Evolutionary conservation across 2,329 filamentous ascomycete genomes (phyloP).

Genomic region (Stagonosporopsis chrysanthemi): DNA sequence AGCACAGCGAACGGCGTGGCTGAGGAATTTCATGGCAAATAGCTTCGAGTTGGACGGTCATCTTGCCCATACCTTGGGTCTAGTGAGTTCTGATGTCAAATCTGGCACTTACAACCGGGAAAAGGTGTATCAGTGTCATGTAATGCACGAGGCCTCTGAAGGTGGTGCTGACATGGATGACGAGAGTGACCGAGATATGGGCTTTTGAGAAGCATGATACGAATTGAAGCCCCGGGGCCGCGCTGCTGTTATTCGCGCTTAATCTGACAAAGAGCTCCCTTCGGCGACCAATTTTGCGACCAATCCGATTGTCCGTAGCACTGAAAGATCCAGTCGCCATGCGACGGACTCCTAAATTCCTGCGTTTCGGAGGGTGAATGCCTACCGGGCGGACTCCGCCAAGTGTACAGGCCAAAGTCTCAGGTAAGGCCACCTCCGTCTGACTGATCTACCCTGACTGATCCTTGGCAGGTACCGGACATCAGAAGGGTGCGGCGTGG

Average conservation of each 20-base stretch:
- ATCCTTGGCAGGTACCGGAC: conserved; percentile 9
- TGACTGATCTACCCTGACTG: conserved; percentile 1
- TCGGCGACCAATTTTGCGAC: not conserved
- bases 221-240: not conserved
- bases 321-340: not conserved
- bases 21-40: conserved; percentile 11
- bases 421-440: not conserved
- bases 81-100: not conserved
- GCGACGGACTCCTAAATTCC: not conserved
- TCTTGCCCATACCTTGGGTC: not conserved
- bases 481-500: not conserved
- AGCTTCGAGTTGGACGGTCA: conserved; percentile 4
- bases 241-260: not conserved
- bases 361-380: not conserved
- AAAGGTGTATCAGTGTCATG: not conserved
- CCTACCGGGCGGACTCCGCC: conserved; percentile 1
- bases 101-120: conserved; percentile 1
- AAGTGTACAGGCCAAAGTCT: not conserved
- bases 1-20: conserved; percentile 11
- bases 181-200: conserved; percentile 7
- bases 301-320: not conserved
- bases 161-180: not conserved
- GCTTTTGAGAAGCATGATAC: not conserved
- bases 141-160: not conserved
- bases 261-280: not conserved